Evolutionary conservation across 805 yeast species (phyloP).

Genomic region (Saccharomycopsis sp.): DNA sequence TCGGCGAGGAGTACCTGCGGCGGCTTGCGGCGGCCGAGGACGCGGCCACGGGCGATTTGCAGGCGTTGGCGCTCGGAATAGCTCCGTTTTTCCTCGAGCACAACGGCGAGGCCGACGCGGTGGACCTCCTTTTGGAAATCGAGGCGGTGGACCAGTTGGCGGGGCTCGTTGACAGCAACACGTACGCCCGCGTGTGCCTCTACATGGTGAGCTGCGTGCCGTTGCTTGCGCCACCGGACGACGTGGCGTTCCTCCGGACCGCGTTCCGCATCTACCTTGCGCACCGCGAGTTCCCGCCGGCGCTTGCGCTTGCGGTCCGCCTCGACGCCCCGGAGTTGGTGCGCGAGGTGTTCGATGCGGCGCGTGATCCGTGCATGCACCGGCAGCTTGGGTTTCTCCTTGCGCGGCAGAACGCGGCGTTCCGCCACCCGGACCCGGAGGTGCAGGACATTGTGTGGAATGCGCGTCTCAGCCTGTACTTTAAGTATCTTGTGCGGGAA

Average conservation of each 20-base stretch:
- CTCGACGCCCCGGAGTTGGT: constrained; percentile 77
- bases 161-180: constrained; percentile 75
- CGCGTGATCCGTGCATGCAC: constrained; percentile 65
- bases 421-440: constrained; percentile 52
- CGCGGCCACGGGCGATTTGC: constrained; percentile 33
- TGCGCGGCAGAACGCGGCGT: constrained; percentile 79
- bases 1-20: constrained; percentile 78
- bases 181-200: constrained; percentile 83
- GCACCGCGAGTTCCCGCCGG: constrained; percentile 79
- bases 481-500: constrained; percentile 73
- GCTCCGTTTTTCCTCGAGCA: constrained; percentile 88
- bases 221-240: constrained; percentile 91
- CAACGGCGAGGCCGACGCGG: constrained; percentile 98
- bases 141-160: constrained; percentile 81
- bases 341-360: constrained; percentile 72
- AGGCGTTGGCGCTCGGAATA: constrained; percentile 64
- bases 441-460: constrained; percentile 85
- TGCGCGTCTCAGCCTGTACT: constrained; percentile 70
- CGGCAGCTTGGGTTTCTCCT: constrained; percentile 88
- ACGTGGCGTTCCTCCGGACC: constrained; percentile 73
- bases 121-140: constrained; percentile 83
- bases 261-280: constrained; percentile 80
- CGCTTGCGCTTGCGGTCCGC: constrained; percentile 81
- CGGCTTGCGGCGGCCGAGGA: constrained; percentile 34
- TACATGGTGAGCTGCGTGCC: constrained; percentile 98